These are phyloP conservation scores for Tothia fuscella DNA, from an alignment of 2,329 filamentous ascomycete species.

Conservation along the genomic window DNA sequence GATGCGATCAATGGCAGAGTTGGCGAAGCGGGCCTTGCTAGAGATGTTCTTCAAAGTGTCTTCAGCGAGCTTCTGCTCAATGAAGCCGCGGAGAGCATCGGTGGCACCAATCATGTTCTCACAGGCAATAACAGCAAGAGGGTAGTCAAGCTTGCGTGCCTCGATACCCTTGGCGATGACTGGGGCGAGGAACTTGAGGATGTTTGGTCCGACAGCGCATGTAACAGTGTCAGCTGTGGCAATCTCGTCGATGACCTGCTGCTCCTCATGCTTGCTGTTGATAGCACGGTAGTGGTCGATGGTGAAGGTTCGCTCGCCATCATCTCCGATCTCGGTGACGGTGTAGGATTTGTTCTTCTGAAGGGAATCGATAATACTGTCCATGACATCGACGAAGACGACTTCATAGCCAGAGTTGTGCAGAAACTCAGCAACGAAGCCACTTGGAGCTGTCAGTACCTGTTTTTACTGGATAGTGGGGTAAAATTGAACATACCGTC, in stretches of 20 bases:
- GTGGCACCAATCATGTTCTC: slow-evolving; percentile 97
- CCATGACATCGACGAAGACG: slow-evolving; percentile 90
- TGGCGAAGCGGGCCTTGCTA: slow-evolving; percentile 77
- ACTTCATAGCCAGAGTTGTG: slow-evolving; percentile 94
- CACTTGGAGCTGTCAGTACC: slow-evolving; percentile 22
- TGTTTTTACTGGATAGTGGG: not conserved
- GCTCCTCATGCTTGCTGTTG: slow-evolving; percentile 81
- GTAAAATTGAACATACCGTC: slow-evolving; percentile 20
- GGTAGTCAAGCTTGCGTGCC: slow-evolving; percentile 51
- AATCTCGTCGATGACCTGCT: slow-evolving; percentile 73
- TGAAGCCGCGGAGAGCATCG: slow-evolving; percentile 60
- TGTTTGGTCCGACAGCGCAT: slow-evolving; percentile 90
- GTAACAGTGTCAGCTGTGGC: slow-evolving; percentile 81
- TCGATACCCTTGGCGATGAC: slow-evolving; percentile 92
- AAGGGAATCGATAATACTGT: slow-evolving; percentile 65
- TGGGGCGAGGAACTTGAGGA: slow-evolving; percentile 92
- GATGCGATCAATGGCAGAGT: slow-evolving; percentile 97
- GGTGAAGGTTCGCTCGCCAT: slow-evolving; percentile 66
- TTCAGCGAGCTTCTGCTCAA: slow-evolving; percentile 55
- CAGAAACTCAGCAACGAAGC: slow-evolving; percentile 58
- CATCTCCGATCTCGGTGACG: slow-evolving; percentile 82
- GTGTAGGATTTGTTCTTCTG: slow-evolving; percentile 68
- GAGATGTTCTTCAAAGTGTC: slow-evolving; percentile 56
- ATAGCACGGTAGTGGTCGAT: slow-evolving; percentile 96
- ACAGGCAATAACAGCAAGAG: slow-evolving; percentile 87